These are phyloP conservation scores for Dioscorea zingiberensis DNA, from an alignment of 106 monocot genomes.

Conservation along the genomic window DNA sequence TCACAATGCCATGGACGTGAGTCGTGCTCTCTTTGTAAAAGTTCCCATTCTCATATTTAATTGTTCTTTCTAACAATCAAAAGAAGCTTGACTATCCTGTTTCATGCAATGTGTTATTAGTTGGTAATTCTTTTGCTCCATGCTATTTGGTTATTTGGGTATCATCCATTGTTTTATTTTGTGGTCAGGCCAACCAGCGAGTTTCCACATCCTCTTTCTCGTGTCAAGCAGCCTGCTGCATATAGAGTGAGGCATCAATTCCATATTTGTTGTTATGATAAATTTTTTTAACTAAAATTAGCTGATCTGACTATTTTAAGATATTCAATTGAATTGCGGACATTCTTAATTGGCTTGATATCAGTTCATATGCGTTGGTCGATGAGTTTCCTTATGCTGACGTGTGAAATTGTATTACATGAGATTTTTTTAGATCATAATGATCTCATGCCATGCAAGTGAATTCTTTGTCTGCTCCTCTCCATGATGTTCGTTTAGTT, in stretches of 20 bases:
- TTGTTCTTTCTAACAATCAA: too few species aligned
- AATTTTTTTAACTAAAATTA: not conserved
- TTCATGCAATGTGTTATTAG: too few species aligned
- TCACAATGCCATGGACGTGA: constrained; percentile 99
- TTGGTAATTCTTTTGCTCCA: not conserved
- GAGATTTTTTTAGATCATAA: too few species aligned
- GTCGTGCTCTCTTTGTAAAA: constrained; percentile 19
- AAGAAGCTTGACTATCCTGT: too few species aligned
- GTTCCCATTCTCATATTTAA: not conserved
- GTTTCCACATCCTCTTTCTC: constrained; percentile 98
- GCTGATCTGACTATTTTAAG: too few species aligned
- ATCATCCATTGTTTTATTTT: not conserved
- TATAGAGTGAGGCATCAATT: constrained; percentile 49
- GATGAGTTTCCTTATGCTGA: not conserved
- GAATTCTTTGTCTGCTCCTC: too few species aligned
- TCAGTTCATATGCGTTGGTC: not conserved
- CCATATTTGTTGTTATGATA: not conserved
- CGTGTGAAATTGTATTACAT: too few species aligned
- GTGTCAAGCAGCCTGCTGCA: constrained; percentile 82
- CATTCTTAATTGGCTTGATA: not conserved
- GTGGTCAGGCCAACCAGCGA: constrained; percentile 83
- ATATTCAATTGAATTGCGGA: not conserved
- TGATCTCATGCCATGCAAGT: too few species aligned
- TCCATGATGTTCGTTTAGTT: too few species aligned
- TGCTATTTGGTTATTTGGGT: constrained; percentile 2